These are phyloP conservation scores for Bjerkandera adusta DNA, from an alignment of 1,284 basidiomycete genomes.

Conservation along the genomic window DNA sequence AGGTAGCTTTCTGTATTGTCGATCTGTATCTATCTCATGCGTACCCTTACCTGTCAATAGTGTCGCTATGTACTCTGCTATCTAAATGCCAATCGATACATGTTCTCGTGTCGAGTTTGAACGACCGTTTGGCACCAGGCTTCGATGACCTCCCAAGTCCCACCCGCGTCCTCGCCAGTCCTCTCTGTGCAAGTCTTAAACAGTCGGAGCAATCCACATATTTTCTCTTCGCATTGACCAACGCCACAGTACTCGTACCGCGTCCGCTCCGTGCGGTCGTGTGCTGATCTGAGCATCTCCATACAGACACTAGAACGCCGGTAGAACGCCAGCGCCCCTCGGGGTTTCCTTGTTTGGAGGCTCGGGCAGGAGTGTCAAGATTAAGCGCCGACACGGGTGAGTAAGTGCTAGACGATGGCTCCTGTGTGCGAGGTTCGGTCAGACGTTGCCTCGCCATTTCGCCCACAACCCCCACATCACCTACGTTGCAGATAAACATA, in stretches of 20 bases:
- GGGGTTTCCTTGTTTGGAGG: constrained; percentile 3
- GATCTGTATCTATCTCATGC: neutral
- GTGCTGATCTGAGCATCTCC: neutral
- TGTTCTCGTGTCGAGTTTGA: no score
- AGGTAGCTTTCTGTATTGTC: no score
- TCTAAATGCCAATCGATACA: no score
- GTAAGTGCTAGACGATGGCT: constrained; percentile 5
- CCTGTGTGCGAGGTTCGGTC: neutral
- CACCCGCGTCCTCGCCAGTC: neutral
- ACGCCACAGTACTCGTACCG: no score
- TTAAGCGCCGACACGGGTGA: no score
- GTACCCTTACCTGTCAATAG: neutral
- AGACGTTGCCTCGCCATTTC: neutral
- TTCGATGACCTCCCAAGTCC: neutral
- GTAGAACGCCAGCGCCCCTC: neutral
- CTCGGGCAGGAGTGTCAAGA: constrained; percentile 7
- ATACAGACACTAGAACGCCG: neutral
- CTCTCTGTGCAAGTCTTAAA: neutral
- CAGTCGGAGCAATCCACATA: no score
- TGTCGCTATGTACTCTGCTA: no score
- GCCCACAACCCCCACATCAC: neutral
- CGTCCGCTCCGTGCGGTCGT: neutral
- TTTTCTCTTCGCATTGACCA: no score
- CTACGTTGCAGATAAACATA: no score
- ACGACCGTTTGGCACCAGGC: no score